A percentile compares a stretch with the other conserved stretches of the same genome.
Conservation (phyloP, 1,139 yeast genomes). For the Geotrichum citri-aurantii region DNA sequence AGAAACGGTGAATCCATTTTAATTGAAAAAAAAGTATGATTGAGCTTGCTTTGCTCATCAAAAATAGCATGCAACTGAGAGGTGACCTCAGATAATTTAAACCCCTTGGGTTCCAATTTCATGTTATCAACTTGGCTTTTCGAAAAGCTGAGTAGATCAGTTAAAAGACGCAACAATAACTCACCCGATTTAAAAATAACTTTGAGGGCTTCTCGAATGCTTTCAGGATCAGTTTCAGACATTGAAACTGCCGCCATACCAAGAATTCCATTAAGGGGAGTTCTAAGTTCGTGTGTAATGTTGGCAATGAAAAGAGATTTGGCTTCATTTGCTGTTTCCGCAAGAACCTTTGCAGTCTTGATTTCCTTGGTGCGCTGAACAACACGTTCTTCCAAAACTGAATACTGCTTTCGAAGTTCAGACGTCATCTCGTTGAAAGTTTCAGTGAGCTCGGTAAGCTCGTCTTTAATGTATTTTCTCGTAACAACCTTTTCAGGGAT, state of each 20-base stretch:
- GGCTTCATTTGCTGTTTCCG: constrained; percentile 78
- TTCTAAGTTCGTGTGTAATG: constrained; percentile 85
- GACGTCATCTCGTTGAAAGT: constrained; percentile 92
- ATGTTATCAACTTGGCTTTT: constrained; percentile 71
- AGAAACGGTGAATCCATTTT: constrained; percentile 41
- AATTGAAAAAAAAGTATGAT: constrained; percentile 48
- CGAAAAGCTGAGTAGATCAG: constrained; percentile 80
- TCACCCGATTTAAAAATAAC: constrained; percentile 86
- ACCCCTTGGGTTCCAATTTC: constrained; percentile 72
- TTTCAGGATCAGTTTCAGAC: constrained; percentile 69
- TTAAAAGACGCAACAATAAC: constrained; percentile 70
- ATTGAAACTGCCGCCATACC: constrained; percentile 93
- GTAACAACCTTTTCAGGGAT: constrained; percentile 34
- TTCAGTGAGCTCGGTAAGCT: constrained; percentile 79
- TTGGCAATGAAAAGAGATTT: constrained; percentile 91
- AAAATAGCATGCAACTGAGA: constrained; percentile 84
- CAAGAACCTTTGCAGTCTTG: constrained; percentile 44
- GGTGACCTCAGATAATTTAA: constrained; percentile 65
- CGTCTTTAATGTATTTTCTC: constrained; percentile 54
- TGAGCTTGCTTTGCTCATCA: constrained; percentile 74
- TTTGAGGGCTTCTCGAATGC: constrained; percentile 65
- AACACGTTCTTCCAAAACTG: constrained; percentile 82
- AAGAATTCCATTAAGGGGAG: constrained; percentile 85
- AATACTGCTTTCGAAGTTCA: constrained; percentile 79
- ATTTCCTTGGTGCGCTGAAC: constrained; percentile 78